Conservation (phyloP, 345 rosid species). For the Arabidopsis suecica region DNA sequence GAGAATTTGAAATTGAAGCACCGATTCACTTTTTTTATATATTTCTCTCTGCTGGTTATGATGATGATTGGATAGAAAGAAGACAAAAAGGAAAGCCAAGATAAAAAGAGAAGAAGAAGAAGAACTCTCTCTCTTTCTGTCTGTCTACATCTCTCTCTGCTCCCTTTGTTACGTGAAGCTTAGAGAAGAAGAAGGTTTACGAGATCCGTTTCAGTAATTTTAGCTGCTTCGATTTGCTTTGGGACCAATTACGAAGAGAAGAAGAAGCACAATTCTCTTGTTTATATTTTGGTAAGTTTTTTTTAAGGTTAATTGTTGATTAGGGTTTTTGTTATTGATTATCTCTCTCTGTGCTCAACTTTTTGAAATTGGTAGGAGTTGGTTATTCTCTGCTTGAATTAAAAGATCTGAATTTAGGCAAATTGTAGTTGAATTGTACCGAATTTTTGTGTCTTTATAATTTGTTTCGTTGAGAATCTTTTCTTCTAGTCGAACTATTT, state of each 20-base stretch:
- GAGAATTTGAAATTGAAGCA: conserved; percentile 29
- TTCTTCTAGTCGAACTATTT: neutral
- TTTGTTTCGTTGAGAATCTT: neutral
- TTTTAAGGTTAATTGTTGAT: neutral
- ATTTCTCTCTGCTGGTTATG: conserved; percentile 35
- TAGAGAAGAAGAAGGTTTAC: conserved; percentile 44
- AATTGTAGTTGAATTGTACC: neutral
- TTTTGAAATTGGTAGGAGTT: conserved; percentile 33
- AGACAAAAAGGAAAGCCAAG: conserved; percentile 27
- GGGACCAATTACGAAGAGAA: conserved; percentile 2
- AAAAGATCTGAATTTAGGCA: neutral
- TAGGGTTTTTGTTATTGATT: conserved; percentile 33
- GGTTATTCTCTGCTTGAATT: conserved; percentile 13
- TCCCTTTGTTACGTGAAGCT: conserved; percentile 54
- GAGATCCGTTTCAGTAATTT: conserved; percentile 53
- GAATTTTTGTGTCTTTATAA: neutral
- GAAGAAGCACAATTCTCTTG: conserved; percentile 24
- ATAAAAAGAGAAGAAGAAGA: conserved; percentile 12
- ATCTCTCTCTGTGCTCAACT: neutral
- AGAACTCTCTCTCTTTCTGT: conserved; percentile 27
- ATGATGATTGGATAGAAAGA: conserved; percentile 50
- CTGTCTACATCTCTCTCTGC: conserved; percentile 40
- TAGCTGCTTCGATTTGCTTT: conserved; percentile 27
- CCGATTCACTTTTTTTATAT: conserved; percentile 23
- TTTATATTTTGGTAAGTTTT: conserved; percentile 16